Conservation (phyloP, 805 yeast species). For the Wickerhamiella allomyrinae region DNA sequence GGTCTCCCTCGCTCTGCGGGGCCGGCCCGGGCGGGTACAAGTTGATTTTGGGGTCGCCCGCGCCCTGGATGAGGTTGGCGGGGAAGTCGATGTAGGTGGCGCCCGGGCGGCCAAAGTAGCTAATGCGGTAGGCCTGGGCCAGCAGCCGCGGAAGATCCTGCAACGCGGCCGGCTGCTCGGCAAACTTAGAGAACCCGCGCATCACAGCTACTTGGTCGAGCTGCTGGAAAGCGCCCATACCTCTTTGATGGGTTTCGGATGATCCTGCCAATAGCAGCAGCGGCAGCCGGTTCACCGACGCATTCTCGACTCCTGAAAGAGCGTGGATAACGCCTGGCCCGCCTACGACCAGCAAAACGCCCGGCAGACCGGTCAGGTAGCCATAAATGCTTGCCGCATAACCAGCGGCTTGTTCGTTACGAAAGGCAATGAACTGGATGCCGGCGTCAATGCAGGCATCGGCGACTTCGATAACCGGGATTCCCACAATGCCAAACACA, state of each 20-base stretch:
- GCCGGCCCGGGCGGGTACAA: slow-evolving; percentile 21
- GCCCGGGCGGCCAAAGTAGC: slow-evolving; percentile 43
- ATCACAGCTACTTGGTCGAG: slow-evolving; percentile 46
- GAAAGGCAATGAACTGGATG: slow-evolving; percentile 42
- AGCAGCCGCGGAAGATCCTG: slow-evolving; percentile 28
- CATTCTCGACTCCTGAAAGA: slow-evolving; percentile 48
- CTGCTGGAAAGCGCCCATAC: slow-evolving; percentile 59
- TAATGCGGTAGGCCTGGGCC: slow-evolving; percentile 33
- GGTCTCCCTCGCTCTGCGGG: slow-evolving; percentile 29
- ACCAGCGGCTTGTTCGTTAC: slow-evolving; percentile 64
- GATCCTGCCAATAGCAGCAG: slow-evolving; percentile 53
- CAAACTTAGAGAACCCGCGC: slow-evolving; percentile 36
- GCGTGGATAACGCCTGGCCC: slow-evolving; percentile 66
- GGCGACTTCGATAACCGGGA: slow-evolving; percentile 61
- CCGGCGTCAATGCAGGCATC: slow-evolving; percentile 42
- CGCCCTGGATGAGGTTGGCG: slow-evolving; percentile 39
- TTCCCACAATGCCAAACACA: slow-evolving; percentile 61
- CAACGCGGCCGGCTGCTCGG: slow-evolving; percentile 30
- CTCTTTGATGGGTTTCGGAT: slow-evolving; percentile 32
- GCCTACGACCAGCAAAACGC: slow-evolving; percentile 56
- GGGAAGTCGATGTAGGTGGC: slow-evolving; percentile 51
- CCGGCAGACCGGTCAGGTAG: slow-evolving; percentile 48
- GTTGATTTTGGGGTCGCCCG: slow-evolving; percentile 4
- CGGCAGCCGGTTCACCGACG: slow-evolving; percentile 51
- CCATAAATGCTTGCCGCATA: slow-evolving; percentile 66